Conservation (phyloP, 306 rosid species). For the Quercus glauca region DNA sequence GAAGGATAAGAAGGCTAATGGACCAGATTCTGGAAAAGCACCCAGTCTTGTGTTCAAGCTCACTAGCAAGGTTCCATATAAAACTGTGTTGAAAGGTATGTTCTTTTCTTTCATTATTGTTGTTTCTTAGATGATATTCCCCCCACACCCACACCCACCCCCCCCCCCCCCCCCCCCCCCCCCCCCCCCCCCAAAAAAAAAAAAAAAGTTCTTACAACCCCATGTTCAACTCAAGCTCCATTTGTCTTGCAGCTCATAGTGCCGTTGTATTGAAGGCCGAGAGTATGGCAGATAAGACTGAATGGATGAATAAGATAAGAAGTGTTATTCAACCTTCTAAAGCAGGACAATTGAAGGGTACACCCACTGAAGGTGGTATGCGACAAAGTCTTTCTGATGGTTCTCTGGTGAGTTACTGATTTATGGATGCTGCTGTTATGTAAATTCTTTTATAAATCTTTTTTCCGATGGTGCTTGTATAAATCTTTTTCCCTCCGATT, state of each 20-base stretch:
- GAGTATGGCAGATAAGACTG: slow-evolving; percentile 71
- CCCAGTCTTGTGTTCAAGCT: slow-evolving; percentile 75
- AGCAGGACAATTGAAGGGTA: slow-evolving; percentile 62
- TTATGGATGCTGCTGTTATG: neutral
- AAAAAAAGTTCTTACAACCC: neutral
- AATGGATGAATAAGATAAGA: slow-evolving; percentile 85
- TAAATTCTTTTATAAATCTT: neutral
- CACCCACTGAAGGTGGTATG: slow-evolving; percentile 73
- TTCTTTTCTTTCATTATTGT: slow-evolving; percentile 1
- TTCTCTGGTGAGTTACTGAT: slow-evolving; percentile 66
- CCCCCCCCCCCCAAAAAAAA: neutral
- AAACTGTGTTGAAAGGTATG: slow-evolving; percentile 88
- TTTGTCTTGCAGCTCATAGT: slow-evolving; percentile 71
- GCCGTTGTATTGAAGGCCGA: slow-evolving; percentile 86
- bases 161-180: neutral
- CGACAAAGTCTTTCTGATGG: slow-evolving; percentile 93
- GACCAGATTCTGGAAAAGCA: slow-evolving; percentile 71
- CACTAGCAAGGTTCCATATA: slow-evolving; percentile 82
- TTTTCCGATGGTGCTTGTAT: neutral
- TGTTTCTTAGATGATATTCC: neutral
- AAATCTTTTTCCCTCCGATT: neutral
- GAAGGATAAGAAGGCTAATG: slow-evolving; percentile 86
- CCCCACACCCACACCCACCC: neutral
- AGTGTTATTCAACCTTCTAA: slow-evolving; percentile 69
- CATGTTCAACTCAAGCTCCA: slow-evolving; percentile 5